Evolutionary conservation across 2,329 filamentous ascomycete species (phyloP), one percentile per base, ranked within the genome.

Genomic region (Colletotrichum sp.): DNA sequence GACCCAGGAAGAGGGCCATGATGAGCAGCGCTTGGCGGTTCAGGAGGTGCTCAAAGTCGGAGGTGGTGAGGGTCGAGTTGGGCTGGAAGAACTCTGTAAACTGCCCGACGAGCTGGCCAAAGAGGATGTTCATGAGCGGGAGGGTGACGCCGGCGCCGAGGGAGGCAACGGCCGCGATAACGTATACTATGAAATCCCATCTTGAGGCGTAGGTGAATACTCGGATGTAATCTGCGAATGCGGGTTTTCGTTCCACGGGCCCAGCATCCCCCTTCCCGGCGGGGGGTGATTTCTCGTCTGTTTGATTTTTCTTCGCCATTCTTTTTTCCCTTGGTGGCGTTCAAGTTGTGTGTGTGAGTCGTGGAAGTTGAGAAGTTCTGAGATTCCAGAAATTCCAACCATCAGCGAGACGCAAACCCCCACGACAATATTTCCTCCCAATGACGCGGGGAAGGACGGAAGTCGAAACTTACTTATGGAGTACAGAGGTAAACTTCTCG

Each of bases 1-100:
- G 91, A 18, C 86, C 93, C 52, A 95, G 83, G 82, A 95, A 96
- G 9, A 96, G 86, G 71, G 92, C 91, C 72, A 95, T 89, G 80
- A 95, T 92, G 83, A 93, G 95, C 0, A 82, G 64, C 3, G 80
- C 81, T 15, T 82, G 74, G 18, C 65, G 64, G 69, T 77, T 72
- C 13, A 76, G 75, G 8, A 70, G 62, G 34, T 63, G 63, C 49
- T 76, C 65, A 68, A 80, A 81, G 39, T 76, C 55, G 16, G 64
- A 77, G 70, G 39, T 79, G 79, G 77, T 81, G 79, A 64, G 79
- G 71, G 59, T 79, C 63, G 76, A 80, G 71, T 63, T 80, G 79
- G 64, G 74, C 9, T 65, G 76, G 39, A 81, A 80, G 65, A 78
- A 82, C 4, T 80, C 77, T 6, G 81, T 80, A 70, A 82, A 83